Conservation (phyloP, 2,329 filamentous ascomycete genomes). For the Corynespora cassiicola region DNA sequence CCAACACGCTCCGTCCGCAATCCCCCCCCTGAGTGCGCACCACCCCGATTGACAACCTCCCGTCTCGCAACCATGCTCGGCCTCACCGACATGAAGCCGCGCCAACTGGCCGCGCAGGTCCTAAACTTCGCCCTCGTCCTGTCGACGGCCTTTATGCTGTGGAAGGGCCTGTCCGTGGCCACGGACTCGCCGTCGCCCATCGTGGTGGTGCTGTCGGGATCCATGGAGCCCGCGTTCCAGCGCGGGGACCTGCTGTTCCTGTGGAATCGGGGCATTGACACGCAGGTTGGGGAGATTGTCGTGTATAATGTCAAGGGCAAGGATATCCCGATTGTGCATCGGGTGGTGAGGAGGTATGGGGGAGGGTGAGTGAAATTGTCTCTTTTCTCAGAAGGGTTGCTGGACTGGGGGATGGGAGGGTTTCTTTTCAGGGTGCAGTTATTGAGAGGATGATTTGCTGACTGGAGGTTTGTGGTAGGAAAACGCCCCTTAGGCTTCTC, state of each 20-base stretch:
- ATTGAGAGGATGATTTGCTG: neutral
- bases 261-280: constrained; percentile 72
- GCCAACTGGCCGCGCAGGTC: constrained; percentile 80
- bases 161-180: constrained; percentile 83
- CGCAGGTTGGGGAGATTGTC: constrained; percentile 74
- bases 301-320: constrained; percentile 89
- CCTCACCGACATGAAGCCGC: constrained; percentile 72
- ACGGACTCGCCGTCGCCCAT: constrained; percentile 73
- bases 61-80: constrained; percentile 43
- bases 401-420: constrained; percentile 8
- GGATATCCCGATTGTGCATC: constrained; percentile 96
- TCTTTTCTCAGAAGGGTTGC: constrained; percentile 1
- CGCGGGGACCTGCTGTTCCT: constrained; percentile 77
- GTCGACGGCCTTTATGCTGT: constrained; percentile 90
- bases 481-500: constrained; percentile 69
- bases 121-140: constrained; percentile 92
- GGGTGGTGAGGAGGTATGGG: constrained; percentile 77
- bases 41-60: constrained; percentile 14
- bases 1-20: constrained; percentile 2
- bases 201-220: constrained; percentile 83
- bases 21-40: constrained; percentile 4
- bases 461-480: constrained; percentile 34
- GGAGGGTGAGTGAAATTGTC: constrained; percentile 54
- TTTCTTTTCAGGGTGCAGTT: constrained; percentile 8
- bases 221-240: constrained; percentile 84